Base-by-base conservation (phyloP, 2,329 filamentous ascomycete genomes). In the Nemania sp. region DNA sequence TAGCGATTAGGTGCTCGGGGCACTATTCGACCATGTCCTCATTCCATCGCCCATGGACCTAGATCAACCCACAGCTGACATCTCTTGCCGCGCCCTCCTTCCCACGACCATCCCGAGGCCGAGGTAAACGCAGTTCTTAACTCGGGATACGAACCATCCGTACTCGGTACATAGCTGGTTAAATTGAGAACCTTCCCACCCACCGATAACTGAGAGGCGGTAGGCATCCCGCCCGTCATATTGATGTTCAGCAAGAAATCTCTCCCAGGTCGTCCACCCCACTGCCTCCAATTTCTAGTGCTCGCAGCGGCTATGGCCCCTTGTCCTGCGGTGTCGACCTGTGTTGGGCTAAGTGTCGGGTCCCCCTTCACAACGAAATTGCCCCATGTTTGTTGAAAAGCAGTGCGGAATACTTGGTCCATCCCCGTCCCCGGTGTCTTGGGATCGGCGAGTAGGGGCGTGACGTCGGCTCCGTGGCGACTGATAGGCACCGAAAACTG, bases 401-500 rank as follows among this genome's bases (percentile, higher is more conserved):
- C 82, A 69, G 73, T 67, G 70, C 60, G 74, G 74, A 78, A 75
- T 3, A 67, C 71, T 20, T 69, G n/a, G 35, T 75, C 71, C 29
- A 73, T 73, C 3, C 71, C 70, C 0, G 66, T 68, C n/a, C 64
- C 70, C 26, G 51, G 43, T 1, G 22, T 29, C 35, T 70, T 73
- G 64, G 68, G 67, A 6, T 75, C 75, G n/a, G 73, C 72, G 56
- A 81, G 79, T 62, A 82, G 80, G 0, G 78, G 80, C 0, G 53
- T 43, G 3, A 82, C 29, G 64, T 85, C 83, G 8, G 76, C 68
- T 22, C 76, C 79, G 73, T 85, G 83, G 7, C 66, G 73, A 1
- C 79, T 80, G 11, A 80, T 79, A 0, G 80, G 77, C 32, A 84
- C 79, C 4, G 81, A 83, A 73, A 82, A 86, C 70, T 87, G 85